These are phyloP conservation scores for Abortiporus biennis DNA, from an alignment of 1,284 basidiomycete genomes.

Conservation along the genomic window DNA sequence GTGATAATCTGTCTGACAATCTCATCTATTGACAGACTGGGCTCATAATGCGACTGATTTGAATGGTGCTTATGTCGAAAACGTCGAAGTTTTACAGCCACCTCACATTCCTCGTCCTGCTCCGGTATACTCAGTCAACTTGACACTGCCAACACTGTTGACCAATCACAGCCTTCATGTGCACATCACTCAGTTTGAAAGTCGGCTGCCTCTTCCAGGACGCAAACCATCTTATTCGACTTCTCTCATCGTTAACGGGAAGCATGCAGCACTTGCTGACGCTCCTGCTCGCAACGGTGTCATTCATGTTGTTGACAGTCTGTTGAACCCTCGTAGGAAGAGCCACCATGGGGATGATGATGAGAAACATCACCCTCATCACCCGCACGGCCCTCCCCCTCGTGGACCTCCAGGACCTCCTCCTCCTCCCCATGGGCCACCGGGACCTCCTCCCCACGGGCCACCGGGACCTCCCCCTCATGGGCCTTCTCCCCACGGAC, in stretches of 20 bases:
- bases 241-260: neutral
- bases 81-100: neutral
- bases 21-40: conserved; percentile 14
- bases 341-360: no score
- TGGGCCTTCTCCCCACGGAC: neutral
- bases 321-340: neutral
- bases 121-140: conserved; percentile 34
- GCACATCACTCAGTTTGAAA: conserved; percentile 39
- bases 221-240: neutral
- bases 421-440: neutral
- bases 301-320: conserved; percentile 2
- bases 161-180: conserved; percentile 42
- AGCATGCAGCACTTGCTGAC: neutral
- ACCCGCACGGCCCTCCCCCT: conserved; percentile 4
- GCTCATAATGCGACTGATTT: conserved; percentile 19
- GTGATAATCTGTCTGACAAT: neutral
- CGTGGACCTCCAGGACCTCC: neutral
- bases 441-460: neutral
- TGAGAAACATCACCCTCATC: conserved; percentile 5
- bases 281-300: neutral
- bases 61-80: neutral
- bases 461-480: neutral
- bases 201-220: neutral
- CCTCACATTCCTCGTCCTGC: conserved; percentile 24
- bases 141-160: conserved; percentile 43